A percentile compares a stretch with the other conserved stretches of the same genome.
These are phyloP conservation scores for Elasticomyces elasticus DNA, from an alignment of 495 filamentous ascomycete species.

Conservation along the genomic window DNA sequence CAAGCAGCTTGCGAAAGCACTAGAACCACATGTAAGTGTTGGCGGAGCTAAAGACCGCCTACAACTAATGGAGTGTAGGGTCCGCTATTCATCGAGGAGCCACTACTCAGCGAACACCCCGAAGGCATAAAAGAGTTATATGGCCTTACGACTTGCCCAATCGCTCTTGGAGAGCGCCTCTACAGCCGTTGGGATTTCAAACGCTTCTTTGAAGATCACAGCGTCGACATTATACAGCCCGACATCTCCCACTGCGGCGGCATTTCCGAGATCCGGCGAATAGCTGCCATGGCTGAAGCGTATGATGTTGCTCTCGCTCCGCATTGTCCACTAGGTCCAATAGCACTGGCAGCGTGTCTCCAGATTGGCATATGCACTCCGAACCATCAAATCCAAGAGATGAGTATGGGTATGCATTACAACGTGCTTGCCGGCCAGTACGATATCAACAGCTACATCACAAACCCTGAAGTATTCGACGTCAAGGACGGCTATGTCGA, in stretches of 20 bases:
- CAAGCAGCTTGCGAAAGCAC: constrained; percentile 60
- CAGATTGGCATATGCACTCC: constrained; percentile 54
- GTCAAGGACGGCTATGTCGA: constrained; percentile 61
- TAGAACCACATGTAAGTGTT: constrained; percentile 51
- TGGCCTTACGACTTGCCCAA: constrained; percentile 52
- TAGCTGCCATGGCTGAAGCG: constrained; percentile 64
- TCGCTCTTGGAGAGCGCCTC: constrained; percentile 67
- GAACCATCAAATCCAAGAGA: constrained; percentile 75
- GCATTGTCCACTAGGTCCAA: constrained; percentile 68
- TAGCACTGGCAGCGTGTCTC: constrained; percentile 63
- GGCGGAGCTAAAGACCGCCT: too few relatives aligned
- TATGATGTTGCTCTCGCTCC: constrained; percentile 71
- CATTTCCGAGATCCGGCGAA: constrained; percentile 61
- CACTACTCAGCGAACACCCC: constrained; percentile 60
- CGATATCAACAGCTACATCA: constrained; percentile 59
- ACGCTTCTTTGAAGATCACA: constrained; percentile 48
- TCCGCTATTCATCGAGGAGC: constrained; percentile 76
- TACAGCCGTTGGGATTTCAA: constrained; percentile 69
- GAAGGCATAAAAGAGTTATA: constrained; percentile 59
- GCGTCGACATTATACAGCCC: constrained; percentile 66
- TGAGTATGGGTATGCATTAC: constrained; percentile 73
- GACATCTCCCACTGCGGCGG: constrained; percentile 70
- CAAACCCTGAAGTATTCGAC: constrained; percentile 51
- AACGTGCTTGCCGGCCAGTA: constrained; percentile 49
- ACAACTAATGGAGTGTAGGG: constrained; percentile 14